Conservation (phyloP, 495 filamentous ascomycete genomes). For the Corynascus novoguineensis region DNA sequence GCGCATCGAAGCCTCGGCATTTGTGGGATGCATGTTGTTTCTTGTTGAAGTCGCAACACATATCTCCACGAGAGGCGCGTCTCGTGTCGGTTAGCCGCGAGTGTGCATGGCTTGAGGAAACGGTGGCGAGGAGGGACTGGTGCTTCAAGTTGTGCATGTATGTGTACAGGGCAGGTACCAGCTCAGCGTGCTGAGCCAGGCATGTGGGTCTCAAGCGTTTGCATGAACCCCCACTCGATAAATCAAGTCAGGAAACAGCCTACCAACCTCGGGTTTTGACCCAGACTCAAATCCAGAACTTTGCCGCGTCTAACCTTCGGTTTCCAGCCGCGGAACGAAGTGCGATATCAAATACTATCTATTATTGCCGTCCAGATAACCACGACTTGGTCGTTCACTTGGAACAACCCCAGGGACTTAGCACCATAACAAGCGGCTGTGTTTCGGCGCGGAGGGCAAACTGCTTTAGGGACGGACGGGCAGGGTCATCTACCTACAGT, state of each 20-base stretch:
- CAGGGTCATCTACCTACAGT: too few species aligned
- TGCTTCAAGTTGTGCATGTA: background rate
- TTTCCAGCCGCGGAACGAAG: too few species aligned
- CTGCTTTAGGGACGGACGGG: too few species aligned
- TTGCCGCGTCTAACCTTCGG: background rate
- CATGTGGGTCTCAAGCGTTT: background rate
- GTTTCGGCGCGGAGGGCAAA: too few species aligned
- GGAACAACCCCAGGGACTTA: too few species aligned
- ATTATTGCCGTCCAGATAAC: too few species aligned
- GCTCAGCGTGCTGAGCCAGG: background rate
- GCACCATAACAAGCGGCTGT: too few species aligned
- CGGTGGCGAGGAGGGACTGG: background rate
- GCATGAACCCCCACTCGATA: background rate
- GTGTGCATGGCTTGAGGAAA: too few species aligned
- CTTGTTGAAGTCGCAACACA: background rate
- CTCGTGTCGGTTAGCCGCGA: too few species aligned
- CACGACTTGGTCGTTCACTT: too few species aligned
- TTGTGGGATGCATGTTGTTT: background rate
- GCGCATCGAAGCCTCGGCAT: background rate
- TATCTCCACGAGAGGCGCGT: too few species aligned
- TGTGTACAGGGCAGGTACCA: background rate
- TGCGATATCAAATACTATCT: too few species aligned
- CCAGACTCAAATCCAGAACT: background rate
- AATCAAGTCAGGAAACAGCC: background rate
- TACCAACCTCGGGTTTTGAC: background rate